Evolutionary conservation across 176 grass and related monocot genomes (phyloP).

Genomic region (Aegilops speltoides): DNA sequence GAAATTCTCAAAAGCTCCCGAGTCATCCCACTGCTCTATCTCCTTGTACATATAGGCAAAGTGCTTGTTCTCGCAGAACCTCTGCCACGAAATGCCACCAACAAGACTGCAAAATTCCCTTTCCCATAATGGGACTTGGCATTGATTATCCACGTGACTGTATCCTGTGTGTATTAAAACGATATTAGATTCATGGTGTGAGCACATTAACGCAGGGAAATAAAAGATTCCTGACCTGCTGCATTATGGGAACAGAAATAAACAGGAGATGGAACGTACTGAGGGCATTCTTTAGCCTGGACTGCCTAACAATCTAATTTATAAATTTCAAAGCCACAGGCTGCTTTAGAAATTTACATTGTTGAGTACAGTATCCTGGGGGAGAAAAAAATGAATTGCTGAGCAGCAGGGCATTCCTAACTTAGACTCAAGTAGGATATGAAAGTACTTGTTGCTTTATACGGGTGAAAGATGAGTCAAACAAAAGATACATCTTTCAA

Average conservation of each 20-base stretch:
- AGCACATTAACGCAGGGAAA: neutral
- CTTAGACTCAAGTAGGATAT: neutral
- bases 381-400: neutral
- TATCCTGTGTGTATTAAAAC: constrained; percentile 26
- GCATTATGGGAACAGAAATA: constrained; percentile 17
- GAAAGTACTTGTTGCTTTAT: neutral
- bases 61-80: constrained; percentile 44
- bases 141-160: neutral
- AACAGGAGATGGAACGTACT: neutral
- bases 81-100: constrained; percentile 45
- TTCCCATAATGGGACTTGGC: constrained; percentile 53
- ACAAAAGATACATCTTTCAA: neutral
- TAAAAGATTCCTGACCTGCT: neutral
- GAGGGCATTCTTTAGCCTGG: neutral
- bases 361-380: neutral
- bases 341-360: neutral
- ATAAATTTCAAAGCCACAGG: neutral
- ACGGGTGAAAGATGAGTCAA: neutral
- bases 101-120: constrained; percentile 53
- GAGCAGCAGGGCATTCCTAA: neutral
- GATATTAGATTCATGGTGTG: constrained; percentile 8
- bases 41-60: constrained; percentile 27
- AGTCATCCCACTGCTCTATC: constrained; percentile 50
- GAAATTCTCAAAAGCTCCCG: constrained; percentile 44
- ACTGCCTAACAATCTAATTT: neutral